Evolutionary conservation across 768 basidiomycete species (phyloP).

Genomic region (Epithele typhae): DNA sequence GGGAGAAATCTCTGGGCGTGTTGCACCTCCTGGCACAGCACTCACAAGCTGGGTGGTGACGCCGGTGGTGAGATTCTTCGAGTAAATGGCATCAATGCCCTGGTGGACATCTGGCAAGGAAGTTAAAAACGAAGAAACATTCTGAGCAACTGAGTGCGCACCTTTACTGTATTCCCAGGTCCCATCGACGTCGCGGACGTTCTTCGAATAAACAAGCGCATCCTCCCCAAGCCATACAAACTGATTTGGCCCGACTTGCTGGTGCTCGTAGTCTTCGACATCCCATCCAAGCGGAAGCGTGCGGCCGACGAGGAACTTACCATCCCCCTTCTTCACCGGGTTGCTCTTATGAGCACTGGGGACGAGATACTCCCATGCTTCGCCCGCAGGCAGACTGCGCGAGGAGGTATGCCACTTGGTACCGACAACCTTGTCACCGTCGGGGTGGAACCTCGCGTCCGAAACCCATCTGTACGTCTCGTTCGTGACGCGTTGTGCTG

Average conservation of each 20-base stretch:
- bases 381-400: constrained; percentile 65
- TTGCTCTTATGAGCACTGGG: constrained; percentile 25
- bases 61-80: constrained; percentile 57
- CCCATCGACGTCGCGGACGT: constrained; percentile 45
- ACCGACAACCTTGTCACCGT: constrained; percentile 57
- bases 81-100: constrained; percentile 70
- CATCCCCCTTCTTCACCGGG: constrained; percentile 37
- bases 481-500: constrained; percentile 55
- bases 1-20: constrained; percentile 63
- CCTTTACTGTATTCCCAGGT: constrained; percentile 64
- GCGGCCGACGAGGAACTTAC: constrained; percentile 50
- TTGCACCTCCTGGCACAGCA: constrained; percentile 66
- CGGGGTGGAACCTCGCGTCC: constrained; percentile 69
- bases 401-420: constrained; percentile 73
- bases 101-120: constrained; percentile 51
- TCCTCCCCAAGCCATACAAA: constrained; percentile 58
- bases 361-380: constrained; percentile 65
- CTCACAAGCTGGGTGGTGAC: constrained; percentile 48
- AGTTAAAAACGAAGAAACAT: not conserved
- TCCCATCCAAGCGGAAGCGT: constrained; percentile 61
- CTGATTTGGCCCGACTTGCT: constrained; percentile 75
- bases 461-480: constrained; percentile 72
- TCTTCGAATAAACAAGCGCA: constrained; percentile 61
- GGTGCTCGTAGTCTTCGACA: constrained; percentile 53
- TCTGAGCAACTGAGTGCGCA: constrained; percentile 17